Conservation (phyloP, 352 stramenopile species). For the Phytopythium oedochilum region DNA sequence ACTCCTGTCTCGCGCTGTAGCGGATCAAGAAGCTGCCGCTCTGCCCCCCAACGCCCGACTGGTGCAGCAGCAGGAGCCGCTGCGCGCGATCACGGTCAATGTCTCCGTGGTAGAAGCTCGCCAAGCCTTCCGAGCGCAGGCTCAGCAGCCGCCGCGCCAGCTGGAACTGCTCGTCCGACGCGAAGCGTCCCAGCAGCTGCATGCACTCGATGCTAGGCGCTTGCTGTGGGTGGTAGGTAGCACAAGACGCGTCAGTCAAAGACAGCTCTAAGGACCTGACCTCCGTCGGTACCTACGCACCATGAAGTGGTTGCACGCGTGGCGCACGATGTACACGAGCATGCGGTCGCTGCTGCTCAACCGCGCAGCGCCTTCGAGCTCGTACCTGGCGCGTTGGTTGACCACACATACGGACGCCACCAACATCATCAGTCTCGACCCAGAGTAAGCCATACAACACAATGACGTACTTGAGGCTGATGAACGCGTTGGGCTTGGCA, state of each 20-base stretch:
- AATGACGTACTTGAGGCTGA: constrained; percentile 60
- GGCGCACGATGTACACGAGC: constrained; percentile 71
- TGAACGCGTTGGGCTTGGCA: constrained; percentile 47
- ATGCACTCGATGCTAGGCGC: constrained; percentile 49
- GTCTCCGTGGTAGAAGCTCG: constrained; percentile 76
- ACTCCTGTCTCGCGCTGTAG: constrained; percentile 57
- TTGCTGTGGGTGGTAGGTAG: constrained; percentile 26
- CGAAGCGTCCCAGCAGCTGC: constrained; percentile 40
- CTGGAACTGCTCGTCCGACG: constrained; percentile 65
- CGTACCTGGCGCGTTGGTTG: constrained; percentile 28
- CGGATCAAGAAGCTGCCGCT: constrained; percentile 66
- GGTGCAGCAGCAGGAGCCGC: constrained; percentile 26
- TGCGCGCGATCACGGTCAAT: constrained; percentile 54
- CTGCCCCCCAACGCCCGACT: constrained; percentile 5
- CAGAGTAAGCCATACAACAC: background rate
- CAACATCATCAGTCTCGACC: background rate
- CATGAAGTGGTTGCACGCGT: constrained; percentile 69
- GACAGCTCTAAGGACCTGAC: background rate
- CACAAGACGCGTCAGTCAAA: background rate
- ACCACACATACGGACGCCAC: background rate
- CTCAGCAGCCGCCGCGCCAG: constrained; percentile 48
- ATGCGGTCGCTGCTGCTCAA: constrained; percentile 22
- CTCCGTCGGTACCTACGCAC: constrained; percentile 16
- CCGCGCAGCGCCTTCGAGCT: constrained; percentile 34
- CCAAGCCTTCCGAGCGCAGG: constrained; percentile 51